A percentile compares a stretch with the other conserved stretches of the same genome.
Evolutionary conservation across 306 rosid genomes (phyloP).

Genomic region (Dalbergia cochinchinensis): DNA sequence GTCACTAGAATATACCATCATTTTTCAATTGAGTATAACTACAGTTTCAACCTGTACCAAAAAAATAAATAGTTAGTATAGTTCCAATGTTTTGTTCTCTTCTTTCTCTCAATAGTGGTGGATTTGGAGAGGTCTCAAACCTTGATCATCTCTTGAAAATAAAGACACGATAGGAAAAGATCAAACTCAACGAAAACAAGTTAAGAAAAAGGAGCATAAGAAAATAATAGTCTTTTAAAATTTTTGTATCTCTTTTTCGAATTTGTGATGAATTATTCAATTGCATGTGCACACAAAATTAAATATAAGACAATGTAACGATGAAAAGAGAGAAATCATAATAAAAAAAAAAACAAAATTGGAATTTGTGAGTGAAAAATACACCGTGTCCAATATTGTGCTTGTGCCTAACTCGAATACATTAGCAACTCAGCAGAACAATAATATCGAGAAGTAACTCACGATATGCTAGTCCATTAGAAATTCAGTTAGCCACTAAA

Average conservation of each 20-base stretch:
- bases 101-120: constrained; percentile 10
- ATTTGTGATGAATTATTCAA: too few relatives aligned
- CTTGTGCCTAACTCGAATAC: neutral
- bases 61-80: constrained; percentile 13
- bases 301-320: too few relatives aligned
- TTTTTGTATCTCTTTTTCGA: too few relatives aligned
- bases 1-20: constrained; percentile 4
- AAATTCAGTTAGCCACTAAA: neutral
- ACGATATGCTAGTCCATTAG: neutral
- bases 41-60: constrained; percentile 13
- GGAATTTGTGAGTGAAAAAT: too few relatives aligned
- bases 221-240: neutral
- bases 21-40: constrained; percentile 25
- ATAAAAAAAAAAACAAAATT: too few relatives aligned
- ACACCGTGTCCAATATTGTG: too few relatives aligned
- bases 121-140: neutral
- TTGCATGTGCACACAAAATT: too few relatives aligned
- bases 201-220: neutral
- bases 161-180: neutral
- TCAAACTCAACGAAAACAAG: constrained; percentile 3
- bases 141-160: constrained; percentile 3
- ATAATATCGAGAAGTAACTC: neutral
- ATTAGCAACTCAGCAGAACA: neutral
- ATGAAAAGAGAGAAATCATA: too few relatives aligned
- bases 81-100: constrained; percentile 32